phyloP scores from a whole-genome alignment of 2,329 filamentous ascomycete genomes.

The Colletotrichum graminicola region DNA sequence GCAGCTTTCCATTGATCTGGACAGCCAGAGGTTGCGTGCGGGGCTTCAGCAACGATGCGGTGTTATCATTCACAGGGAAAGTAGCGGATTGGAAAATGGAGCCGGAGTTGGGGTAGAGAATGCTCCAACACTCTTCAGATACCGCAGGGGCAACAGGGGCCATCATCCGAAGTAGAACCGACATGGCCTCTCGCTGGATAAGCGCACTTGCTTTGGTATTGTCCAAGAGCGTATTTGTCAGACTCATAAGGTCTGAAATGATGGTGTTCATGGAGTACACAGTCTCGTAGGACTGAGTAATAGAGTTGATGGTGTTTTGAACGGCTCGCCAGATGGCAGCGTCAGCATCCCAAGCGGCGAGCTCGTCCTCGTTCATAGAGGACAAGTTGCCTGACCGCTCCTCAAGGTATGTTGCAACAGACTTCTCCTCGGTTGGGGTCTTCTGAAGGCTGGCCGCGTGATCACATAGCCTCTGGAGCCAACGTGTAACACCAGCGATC shows the following conservation, averaged over 20 bases:
- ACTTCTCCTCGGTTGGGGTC: constrained; percentile 13
- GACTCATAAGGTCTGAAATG: constrained; percentile 83
- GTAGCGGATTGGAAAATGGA: constrained; percentile 60
- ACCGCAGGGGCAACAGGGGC: constrained; percentile 85
- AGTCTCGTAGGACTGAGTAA: constrained; percentile 76
- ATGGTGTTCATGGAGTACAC: constrained; percentile 86
- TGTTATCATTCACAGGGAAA: constrained; percentile 72
- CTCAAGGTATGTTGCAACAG: constrained; percentile 52
- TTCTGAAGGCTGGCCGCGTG: constrained; percentile 57
- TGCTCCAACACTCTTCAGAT: constrained; percentile 83
- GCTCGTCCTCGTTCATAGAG: constrained; percentile 47
- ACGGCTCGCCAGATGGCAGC: constrained; percentile 71
- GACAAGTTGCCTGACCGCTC: constrained; percentile 48
- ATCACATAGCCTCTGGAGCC: constrained; percentile 78
- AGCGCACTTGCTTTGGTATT: constrained; percentile 55
- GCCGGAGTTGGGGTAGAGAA: constrained; percentile 58
- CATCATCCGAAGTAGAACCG: constrained; percentile 75
- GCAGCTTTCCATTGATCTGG: constrained; percentile 84
- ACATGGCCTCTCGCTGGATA: constrained; percentile 63
- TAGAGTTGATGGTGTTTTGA: constrained; percentile 75
- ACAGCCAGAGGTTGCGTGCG: constrained; percentile 72
- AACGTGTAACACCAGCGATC: constrained; percentile 84
- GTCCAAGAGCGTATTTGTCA: constrained; percentile 77
- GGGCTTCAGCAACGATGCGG: constrained; percentile 62
- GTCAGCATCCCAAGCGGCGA: constrained; percentile 58